These are phyloP conservation scores for Neophaeococcomyces aloes DNA, from an alignment of 2,329 filamentous ascomycete species.

Conservation along the genomic window DNA sequence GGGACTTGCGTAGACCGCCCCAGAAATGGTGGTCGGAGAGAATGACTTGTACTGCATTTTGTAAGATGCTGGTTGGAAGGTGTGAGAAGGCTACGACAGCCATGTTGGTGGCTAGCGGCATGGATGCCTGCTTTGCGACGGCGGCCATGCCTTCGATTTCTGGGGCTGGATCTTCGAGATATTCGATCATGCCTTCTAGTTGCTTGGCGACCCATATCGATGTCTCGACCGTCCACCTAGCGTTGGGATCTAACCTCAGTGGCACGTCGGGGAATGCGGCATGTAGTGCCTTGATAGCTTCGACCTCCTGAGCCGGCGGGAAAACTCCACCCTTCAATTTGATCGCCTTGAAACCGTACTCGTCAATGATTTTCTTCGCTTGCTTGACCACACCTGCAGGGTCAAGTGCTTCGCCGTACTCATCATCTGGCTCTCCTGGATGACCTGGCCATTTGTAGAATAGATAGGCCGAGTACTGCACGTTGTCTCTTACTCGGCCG, in stretches of 20 bases:
- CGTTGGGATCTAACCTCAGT: constrained; percentile 20
- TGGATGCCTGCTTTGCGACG: constrained; percentile 31
- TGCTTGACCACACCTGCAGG: constrained; percentile 12
- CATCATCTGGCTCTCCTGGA: constrained; percentile 31
- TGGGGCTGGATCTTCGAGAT: constrained; percentile 33
- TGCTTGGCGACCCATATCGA: constrained; percentile 13
- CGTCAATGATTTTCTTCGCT: constrained; percentile 25
- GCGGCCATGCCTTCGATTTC: constrained; percentile 37
- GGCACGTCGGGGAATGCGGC: constrained; percentile 30
- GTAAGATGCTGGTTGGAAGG: constrained; percentile 30
- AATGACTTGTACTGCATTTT: constrained; percentile 34
- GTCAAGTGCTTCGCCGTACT: constrained; percentile 33
- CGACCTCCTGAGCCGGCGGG: constrained; percentile 31
- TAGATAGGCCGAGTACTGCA: constrained; percentile 36
- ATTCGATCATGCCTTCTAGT: constrained; percentile 24
- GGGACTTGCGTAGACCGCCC: constrained; percentile 34
- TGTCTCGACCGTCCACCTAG: constrained; percentile 12
- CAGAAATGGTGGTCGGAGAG: constrained; percentile 37
- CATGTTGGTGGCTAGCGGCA: constrained; percentile 38
- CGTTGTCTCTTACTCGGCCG: constrained; percentile 30
- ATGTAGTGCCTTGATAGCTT: constrained; percentile 31
- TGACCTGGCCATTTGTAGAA: constrained; percentile 38
- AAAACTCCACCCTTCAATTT: constrained; percentile 37
- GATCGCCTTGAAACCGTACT: constrained; percentile 36
- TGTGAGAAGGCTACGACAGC: constrained; percentile 34